Evolutionary conservation across 2,329 filamentous ascomycete species (phyloP), one percentile per base, ranked within the genome.

Genomic region (Immersiporthe knoxdaviesiana): DNA sequence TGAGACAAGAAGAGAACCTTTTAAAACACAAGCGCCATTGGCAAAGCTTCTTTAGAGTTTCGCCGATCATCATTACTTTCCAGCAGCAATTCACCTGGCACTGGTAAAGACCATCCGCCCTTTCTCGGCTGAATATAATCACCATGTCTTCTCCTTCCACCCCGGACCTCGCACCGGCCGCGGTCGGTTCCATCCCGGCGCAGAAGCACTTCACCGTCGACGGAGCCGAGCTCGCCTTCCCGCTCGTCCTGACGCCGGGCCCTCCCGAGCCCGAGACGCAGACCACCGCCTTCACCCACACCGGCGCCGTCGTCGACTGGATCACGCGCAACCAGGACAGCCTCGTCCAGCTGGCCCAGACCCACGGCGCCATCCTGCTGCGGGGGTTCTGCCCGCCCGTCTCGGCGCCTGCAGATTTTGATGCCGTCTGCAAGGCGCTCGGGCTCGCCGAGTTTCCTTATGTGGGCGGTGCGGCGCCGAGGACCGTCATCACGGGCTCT

Each of bases 201-300:
- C 70, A 71, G 61, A 72, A 65, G 32, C 60, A 67, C 11, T 65
- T 70, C 39, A 41, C 47, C 0, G 65, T 69, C 27, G 67, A 67
- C 37, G 64, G 64, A 16, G 32, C 4, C 32, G 41, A 44, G 18
- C 60, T 67, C 60, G 35, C 67, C 10, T 69, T 71, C 54, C 69
- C 69, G 7, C 63, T 71, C 16, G 67, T 71, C 10, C 54, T 69
- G 41, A 69, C 44, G 1, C 69, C 69, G 11, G 69, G 63, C 2
- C 70, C 73, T 5, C 66, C 72, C 1, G 73, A 75, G 66, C 71
- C 72, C n/a, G 71, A 74, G 32, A 59, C 30, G 2, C 54, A 44
- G 7, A 44, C 63, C 11, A 44, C 60, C 8, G 50, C 63, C 3
- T 61, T 65, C 64, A 35, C 3, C 8, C 52, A 68, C 4, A 69